phyloP scores from a whole-genome alignment of 805 yeast genomes.

The Cephaloascus albidus region DNA sequence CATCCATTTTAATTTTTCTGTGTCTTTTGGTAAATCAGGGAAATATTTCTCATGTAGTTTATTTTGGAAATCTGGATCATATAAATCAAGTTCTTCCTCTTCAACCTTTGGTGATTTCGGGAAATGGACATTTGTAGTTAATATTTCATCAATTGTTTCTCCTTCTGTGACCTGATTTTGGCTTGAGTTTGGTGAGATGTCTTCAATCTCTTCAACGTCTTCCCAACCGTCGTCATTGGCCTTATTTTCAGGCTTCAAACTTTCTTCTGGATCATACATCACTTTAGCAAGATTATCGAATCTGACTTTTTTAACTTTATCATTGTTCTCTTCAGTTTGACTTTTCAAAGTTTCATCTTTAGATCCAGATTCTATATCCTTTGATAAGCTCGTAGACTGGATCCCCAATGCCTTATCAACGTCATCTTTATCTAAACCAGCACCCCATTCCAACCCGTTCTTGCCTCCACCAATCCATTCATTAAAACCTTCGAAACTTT shows the following conservation, averaged over 20 bases:
- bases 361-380: constrained; percentile 3
- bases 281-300: constrained; percentile 20
- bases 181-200: constrained; percentile 35
- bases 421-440: constrained; percentile 21
- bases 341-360: constrained; percentile 2
- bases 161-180: constrained; percentile 30
- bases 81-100: constrained; percentile 38
- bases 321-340: constrained; percentile 3
- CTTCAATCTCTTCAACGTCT: constrained; percentile 41
- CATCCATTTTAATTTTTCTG: constrained; percentile 89
- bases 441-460: constrained; percentile 20
- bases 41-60: constrained; percentile 78
- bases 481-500: constrained; percentile 17
- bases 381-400: constrained; percentile 7
- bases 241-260: constrained; percentile 3
- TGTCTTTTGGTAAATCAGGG: constrained; percentile 83
- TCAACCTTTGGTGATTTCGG: constrained; percentile 40
- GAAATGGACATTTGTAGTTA: constrained; percentile 50
- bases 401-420: constrained; percentile 28
- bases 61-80: constrained; percentile 72
- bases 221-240: constrained; percentile 35
- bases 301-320: constrained; percentile 17
- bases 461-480: constrained; percentile 33
- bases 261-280: constrained; percentile 17
- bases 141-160: constrained; percentile 30